phyloP scores from a whole-genome alignment of 2,329 filamentous ascomycete species.

The Xylariomycetidae sp. region DNA sequence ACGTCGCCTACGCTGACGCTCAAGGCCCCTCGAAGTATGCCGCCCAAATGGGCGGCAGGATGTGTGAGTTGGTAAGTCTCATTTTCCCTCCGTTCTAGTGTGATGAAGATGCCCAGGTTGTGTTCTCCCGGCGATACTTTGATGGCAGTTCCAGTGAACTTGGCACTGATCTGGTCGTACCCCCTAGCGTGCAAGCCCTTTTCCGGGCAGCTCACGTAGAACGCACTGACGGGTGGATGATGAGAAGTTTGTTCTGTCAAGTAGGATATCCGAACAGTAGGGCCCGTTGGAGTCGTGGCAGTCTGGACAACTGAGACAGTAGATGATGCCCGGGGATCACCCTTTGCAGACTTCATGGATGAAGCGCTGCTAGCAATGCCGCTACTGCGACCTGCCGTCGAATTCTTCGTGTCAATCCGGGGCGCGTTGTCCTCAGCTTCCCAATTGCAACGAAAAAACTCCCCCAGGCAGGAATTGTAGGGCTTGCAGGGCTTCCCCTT shows the following conservation, averaged over 20 bases:
- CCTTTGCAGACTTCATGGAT: constrained; percentile 41
- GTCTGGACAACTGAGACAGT: constrained; percentile 48
- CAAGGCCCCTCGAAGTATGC: constrained; percentile 79
- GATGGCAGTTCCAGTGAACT: constrained; percentile 94
- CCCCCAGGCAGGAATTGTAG: constrained; percentile 93
- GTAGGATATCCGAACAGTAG: constrained; percentile 77
- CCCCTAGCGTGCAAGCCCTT: constrained; percentile 83
- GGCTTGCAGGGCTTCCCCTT: constrained; percentile 99
- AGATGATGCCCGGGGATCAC: constrained; percentile 40
- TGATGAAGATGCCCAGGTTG: constrained; percentile 95
- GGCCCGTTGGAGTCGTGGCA: constrained; percentile 36
- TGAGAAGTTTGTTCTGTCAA: constrained; percentile 97
- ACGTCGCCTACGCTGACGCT: constrained; percentile 87
- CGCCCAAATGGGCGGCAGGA: constrained; percentile 87
- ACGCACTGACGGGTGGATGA: constrained; percentile 94
- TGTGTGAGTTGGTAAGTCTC: constrained; percentile 96
- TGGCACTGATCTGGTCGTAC: constrained; percentile 94
- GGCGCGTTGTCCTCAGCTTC: constrained; percentile 78
- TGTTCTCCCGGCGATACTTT: constrained; percentile 88
- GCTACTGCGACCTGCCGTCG: constrained; percentile 19
- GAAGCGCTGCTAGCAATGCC: constrained; percentile 39
- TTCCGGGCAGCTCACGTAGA: constrained; percentile 87
- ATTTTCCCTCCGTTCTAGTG: constrained; percentile 69
- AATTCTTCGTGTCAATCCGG: constrained; percentile 49
- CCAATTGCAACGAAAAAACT: constrained; percentile 99